Percentiles rank a stretch among this genome's conserved stretches.
Evolutionary conservation across 1,284 basidiomycete species (phyloP).

Genomic region (Termitomyces sp.): DNA sequence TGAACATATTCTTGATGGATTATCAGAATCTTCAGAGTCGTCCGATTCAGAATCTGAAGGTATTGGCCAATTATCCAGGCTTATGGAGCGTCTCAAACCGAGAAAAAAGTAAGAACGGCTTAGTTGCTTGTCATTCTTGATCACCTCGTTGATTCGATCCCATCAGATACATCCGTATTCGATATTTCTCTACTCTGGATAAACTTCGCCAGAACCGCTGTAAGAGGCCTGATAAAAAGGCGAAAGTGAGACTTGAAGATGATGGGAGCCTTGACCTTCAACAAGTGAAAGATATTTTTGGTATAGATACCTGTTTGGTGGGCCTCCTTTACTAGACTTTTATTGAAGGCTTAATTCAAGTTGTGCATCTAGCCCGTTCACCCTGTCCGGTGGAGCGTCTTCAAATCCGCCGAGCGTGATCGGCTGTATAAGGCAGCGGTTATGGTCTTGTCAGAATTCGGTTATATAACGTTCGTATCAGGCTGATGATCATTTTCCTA

Average conservation of each 20-base stretch:
- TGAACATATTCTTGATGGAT: too few relatives aligned
- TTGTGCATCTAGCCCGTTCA: not conserved
- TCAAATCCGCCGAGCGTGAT: not conserved
- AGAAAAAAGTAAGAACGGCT: too few relatives aligned
- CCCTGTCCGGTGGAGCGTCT: not conserved
- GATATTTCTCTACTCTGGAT: not conserved
- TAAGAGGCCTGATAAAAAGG: not conserved
- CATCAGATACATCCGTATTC: not conserved
- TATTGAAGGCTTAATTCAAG: not conserved
- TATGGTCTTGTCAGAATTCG: too few relatives aligned
- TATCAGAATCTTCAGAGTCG: too few relatives aligned
- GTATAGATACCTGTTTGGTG: not conserved
- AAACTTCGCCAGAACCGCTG: not conserved
- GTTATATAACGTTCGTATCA: too few relatives aligned
- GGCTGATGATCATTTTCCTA: too few relatives aligned
- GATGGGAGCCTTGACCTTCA: not conserved
- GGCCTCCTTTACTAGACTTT: not conserved
- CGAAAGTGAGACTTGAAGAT: not conserved
- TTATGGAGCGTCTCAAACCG: too few relatives aligned
- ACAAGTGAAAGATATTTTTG: not conserved
- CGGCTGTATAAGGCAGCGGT: not conserved
- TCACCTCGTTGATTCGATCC: too few relatives aligned
- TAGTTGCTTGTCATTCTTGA: too few relatives aligned
- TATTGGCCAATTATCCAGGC: too few relatives aligned
- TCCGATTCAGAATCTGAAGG: too few relatives aligned